Conservation (phyloP, 139 green algal species). For the Edaphochlamys debaryana region DNA sequence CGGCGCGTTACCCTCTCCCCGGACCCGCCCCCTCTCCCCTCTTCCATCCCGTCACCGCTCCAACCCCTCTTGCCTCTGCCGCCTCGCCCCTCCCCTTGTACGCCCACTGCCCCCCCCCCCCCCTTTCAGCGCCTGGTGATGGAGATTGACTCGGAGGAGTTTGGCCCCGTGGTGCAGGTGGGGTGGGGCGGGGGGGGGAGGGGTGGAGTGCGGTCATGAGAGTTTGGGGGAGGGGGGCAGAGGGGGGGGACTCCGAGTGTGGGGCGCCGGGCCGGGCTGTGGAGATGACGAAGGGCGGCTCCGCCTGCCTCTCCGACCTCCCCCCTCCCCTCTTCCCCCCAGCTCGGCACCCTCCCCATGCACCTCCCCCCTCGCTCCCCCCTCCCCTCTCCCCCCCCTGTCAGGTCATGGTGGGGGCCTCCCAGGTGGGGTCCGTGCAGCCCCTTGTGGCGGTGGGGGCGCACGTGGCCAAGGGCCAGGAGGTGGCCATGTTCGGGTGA, state of each 20-base stretch:
- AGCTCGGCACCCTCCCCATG: not conserved
- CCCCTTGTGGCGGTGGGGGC: slow-evolving; percentile 39
- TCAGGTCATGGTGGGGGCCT: slow-evolving; percentile 51
- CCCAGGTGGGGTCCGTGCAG: slow-evolving; percentile 44
- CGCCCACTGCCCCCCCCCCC: too few relatives aligned
- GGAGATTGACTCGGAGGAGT: slow-evolving; percentile 43
- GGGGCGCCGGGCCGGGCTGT: not conserved
- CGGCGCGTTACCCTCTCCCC: too few relatives aligned
- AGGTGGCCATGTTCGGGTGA: slow-evolving; percentile 55
- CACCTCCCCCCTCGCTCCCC: not conserved
- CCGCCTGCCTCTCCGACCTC: too few relatives aligned
- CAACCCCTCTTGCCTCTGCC: not conserved
- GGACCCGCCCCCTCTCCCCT: too few relatives aligned
- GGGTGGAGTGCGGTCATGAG: too few relatives aligned
- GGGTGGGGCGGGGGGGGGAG: too few relatives aligned
- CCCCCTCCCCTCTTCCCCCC: too few relatives aligned
- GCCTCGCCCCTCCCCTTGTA: not conserved
- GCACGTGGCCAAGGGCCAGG: slow-evolving; percentile 44
- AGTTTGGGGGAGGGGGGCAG: not conserved
- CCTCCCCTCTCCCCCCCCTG: too few relatives aligned
- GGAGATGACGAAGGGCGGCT: too few relatives aligned
- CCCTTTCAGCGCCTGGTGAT: slow-evolving; percentile 33
- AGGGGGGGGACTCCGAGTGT: not conserved
- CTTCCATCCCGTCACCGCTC: too few relatives aligned
- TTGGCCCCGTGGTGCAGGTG: slow-evolving; percentile 50